These are phyloP conservation scores for Diplogelasinospora grovesii DNA, from an alignment of 495 filamentous ascomycete genomes.

Conservation along the genomic window DNA sequence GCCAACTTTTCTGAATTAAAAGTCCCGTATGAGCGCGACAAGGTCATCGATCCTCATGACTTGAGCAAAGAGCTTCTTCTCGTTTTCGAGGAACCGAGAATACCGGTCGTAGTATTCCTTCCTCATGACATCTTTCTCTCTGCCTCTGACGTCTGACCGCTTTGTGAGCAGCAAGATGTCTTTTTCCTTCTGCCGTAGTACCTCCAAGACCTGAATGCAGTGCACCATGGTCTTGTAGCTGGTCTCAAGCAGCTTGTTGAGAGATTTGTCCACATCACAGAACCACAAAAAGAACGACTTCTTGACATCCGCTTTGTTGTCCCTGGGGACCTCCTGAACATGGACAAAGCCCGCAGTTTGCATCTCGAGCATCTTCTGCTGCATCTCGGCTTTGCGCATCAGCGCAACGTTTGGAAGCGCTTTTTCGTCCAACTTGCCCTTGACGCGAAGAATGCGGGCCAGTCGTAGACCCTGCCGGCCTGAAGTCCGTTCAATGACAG, in stretches of 20 bases:
- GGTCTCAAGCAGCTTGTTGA: conserved; percentile 60
- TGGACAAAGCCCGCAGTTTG: conserved; percentile 78
- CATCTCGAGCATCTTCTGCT: conserved; percentile 72
- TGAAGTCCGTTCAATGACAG: conserved; percentile 65
- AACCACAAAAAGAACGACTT: conserved; percentile 86
- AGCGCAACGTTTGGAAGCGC: conserved; percentile 65
- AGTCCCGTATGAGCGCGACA: conserved; percentile 78
- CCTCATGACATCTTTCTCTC: conserved; percentile 68
- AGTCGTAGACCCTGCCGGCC: conserved; percentile 71
- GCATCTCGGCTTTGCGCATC: conserved; percentile 71
- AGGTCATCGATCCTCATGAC: conserved; percentile 75
- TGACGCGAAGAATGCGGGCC: conserved; percentile 69
- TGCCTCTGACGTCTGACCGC: conserved; percentile 73
- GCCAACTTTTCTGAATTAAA: conserved; percentile 33
- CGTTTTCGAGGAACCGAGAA: conserved; percentile 58
- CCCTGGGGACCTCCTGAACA: conserved; percentile 85
- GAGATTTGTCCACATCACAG: conserved; percentile 68
- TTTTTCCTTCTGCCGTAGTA: conserved; percentile 60
- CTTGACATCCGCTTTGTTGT: conserved; percentile 65
- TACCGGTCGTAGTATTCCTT: conserved; percentile 60
- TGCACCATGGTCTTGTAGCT: conserved; percentile 87
- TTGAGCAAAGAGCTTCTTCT: conserved; percentile 71
- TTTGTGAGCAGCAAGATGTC: conserved; percentile 69
- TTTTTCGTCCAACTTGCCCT: conserved; percentile 91
- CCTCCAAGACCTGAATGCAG: conserved; percentile 65